A percentile compares a stretch with the other conserved stretches of the same genome.
These are phyloP conservation scores for Gelatoporia subvermispora DNA, from an alignment of 768 basidiomycete species.

Conservation along the genomic window DNA sequence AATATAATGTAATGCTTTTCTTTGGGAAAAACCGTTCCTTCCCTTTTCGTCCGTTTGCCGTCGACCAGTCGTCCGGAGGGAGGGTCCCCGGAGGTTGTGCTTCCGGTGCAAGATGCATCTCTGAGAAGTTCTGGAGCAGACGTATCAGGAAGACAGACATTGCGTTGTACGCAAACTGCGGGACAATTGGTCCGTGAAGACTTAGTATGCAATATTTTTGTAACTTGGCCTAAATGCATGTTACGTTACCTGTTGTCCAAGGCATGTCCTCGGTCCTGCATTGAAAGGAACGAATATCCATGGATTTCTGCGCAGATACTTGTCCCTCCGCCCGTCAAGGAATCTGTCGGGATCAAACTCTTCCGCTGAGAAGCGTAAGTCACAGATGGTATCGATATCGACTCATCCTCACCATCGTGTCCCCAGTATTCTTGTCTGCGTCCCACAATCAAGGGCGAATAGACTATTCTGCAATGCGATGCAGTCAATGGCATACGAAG, in stretches of 20 bases:
- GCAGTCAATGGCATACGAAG: not conserved
- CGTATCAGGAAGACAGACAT: slow-evolving; percentile 58
- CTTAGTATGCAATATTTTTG: not conserved
- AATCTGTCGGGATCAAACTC: slow-evolving; percentile 66
- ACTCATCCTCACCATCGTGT: slow-evolving; percentile 40
- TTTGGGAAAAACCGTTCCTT: slow-evolving; percentile 46
- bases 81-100: slow-evolving; percentile 35
- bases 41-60: slow-evolving; percentile 34
- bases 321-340: slow-evolving; percentile 53
- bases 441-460: slow-evolving; percentile 16
- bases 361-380: slow-evolving; percentile 27
- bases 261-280: slow-evolving; percentile 16
- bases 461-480: not conserved
- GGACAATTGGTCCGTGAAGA: not conserved
- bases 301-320: slow-evolving; percentile 51
- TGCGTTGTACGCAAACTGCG: slow-evolving; percentile 62
- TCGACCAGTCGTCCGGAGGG: slow-evolving; percentile 38
- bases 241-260: slow-evolving; percentile 14
- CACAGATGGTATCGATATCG: not conserved
- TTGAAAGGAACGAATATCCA: slow-evolving; percentile 39
- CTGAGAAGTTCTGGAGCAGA: slow-evolving; percentile 49
- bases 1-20: slow-evolving; percentile 50
- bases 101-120: slow-evolving; percentile 38
- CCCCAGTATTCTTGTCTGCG: slow-evolving; percentile 53
- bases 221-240: not conserved